Evolutionary conservation across 352 stramenopile species (phyloP).

Genomic region (Phytophthora ramorum): DNA sequence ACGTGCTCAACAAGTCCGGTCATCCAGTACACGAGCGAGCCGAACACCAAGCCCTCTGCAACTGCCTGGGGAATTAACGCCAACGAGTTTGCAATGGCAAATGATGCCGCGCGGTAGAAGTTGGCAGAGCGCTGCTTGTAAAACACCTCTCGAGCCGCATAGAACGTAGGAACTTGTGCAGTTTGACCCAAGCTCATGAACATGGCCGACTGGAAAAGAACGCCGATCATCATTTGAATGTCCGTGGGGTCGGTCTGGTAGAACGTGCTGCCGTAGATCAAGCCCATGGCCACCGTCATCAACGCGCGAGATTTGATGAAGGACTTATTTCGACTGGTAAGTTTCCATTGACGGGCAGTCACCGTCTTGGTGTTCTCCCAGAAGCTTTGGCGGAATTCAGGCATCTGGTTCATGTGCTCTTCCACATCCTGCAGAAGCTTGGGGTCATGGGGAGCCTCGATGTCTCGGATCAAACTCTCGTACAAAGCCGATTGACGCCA

Average conservation of each 20-base stretch:
- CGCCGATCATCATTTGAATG: conserved; percentile 61
- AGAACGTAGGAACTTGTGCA: conserved; percentile 77
- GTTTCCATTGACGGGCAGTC: conserved; percentile 42
- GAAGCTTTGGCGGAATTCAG: conserved; percentile 28
- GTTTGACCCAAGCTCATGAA: conserved; percentile 83
- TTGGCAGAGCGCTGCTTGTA: conserved; percentile 85
- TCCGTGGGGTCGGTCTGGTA: conserved; percentile 53
- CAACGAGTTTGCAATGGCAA: conserved; percentile 53
- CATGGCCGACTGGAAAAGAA: conserved; percentile 83
- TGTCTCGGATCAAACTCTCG: neutral
- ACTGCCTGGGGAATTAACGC: conserved; percentile 41
- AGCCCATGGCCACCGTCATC: conserved; percentile 52
- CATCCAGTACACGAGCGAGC: conserved; percentile 84
- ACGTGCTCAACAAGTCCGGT: conserved; percentile 47
- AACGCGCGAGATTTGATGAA: conserved; percentile 47
- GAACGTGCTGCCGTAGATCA: conserved; percentile 57
- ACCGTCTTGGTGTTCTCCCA: conserved; percentile 46
- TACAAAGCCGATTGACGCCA: conserved; percentile 22
- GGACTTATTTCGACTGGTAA: conserved; percentile 49
- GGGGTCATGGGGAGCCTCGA: conserved; percentile 20
- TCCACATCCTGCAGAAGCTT: conserved; percentile 52
- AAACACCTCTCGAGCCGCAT: conserved; percentile 67
- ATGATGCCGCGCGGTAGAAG: conserved; percentile 81
- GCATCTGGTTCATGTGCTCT: conserved; percentile 75
- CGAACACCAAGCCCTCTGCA: conserved; percentile 73